phyloP scores from a whole-genome alignment of 768 basidiomycete genomes.

The Lactifluus hygrophoroides region DNA sequence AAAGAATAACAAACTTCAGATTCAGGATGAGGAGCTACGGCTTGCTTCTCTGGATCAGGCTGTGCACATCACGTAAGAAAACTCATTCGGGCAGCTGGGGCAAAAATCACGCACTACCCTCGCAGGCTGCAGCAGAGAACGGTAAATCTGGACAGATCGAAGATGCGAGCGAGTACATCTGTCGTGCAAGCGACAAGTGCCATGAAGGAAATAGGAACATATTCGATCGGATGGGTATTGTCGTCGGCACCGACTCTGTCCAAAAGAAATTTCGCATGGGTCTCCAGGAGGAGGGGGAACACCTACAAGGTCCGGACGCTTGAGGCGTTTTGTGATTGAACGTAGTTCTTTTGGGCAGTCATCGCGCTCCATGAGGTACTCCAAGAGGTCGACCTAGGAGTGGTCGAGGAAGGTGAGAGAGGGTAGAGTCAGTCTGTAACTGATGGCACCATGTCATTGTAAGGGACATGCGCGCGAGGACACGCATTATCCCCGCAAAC shows the following conservation, averaged over 20 bases:
- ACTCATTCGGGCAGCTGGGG: too few relatives aligned
- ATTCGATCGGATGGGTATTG: not conserved
- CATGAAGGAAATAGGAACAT: not conserved
- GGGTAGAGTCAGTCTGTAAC: not conserved
- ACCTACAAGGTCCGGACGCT: not conserved
- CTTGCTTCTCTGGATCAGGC: not conserved
- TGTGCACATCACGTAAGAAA: not conserved
- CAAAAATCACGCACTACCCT: not conserved
- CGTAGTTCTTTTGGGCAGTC: conserved; percentile 1
- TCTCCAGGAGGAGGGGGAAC: not conserved
- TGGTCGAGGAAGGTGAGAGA: not conserved
- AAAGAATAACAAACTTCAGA: not conserved
- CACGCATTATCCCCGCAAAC: not conserved
- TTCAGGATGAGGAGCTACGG: not conserved
- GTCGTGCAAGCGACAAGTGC: not conserved
- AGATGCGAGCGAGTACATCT: not conserved
- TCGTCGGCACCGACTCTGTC: not conserved
- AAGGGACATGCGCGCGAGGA: not conserved
- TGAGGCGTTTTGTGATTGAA: not conserved
- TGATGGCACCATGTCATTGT: not conserved
- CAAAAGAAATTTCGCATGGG: not conserved
- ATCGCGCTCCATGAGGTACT: not conserved
- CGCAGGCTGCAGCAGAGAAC: not conserved
- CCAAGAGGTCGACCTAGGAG: not conserved
- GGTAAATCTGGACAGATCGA: not conserved